phyloP scores from a whole-genome alignment of 108 stramenopile genomes.

The Nannochloropsis gaditana region DNA sequence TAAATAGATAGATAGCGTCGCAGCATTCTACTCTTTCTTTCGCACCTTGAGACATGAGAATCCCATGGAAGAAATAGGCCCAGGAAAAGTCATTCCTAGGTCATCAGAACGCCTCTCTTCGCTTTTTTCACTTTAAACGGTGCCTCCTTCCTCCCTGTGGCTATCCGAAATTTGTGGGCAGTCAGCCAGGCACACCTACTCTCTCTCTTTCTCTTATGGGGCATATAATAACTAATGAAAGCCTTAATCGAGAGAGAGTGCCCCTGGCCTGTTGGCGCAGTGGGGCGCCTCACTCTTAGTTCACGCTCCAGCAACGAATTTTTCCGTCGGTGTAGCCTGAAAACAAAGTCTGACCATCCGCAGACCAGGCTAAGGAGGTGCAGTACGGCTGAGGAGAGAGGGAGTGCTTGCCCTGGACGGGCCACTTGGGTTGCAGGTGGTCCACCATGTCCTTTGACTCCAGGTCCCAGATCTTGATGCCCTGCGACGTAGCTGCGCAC shows the following conservation, averaged over 20 bases:
- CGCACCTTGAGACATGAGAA: no score
- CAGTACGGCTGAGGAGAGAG: slow-evolving; percentile 67
- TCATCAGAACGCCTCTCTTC: no score
- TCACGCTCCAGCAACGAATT: slow-evolving; percentile 78
- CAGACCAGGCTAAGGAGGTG: slow-evolving; percentile 94
- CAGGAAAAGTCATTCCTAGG: no score
- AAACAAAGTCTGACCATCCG: slow-evolving; percentile 92
- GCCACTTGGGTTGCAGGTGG: slow-evolving; percentile 78
- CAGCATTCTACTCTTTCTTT: no score
- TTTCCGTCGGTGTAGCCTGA: slow-evolving; percentile 92
- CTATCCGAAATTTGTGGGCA: background rate
- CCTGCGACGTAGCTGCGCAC: slow-evolving; percentile 93
- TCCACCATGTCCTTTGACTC: slow-evolving; percentile 96
- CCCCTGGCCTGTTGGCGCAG: background rate
- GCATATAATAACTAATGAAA: no score
- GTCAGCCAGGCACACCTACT: background rate
- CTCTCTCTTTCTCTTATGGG: background rate
- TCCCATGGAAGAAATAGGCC: no score
- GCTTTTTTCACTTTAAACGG: background rate
- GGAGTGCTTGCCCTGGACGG: slow-evolving; percentile 62
- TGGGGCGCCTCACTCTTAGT: background rate
- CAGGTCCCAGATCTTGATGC: slow-evolving; percentile 99
- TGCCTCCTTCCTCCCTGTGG: slow-evolving; percentile 8
- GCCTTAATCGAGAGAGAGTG: background rate
- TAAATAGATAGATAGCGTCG: no score